Percentiles rank a stretch among this genome's conserved stretches.
These are phyloP conservation scores for Pichia sp. DNA, from an alignment of 1,139 yeast genomes.

Conservation along the genomic window DNA sequence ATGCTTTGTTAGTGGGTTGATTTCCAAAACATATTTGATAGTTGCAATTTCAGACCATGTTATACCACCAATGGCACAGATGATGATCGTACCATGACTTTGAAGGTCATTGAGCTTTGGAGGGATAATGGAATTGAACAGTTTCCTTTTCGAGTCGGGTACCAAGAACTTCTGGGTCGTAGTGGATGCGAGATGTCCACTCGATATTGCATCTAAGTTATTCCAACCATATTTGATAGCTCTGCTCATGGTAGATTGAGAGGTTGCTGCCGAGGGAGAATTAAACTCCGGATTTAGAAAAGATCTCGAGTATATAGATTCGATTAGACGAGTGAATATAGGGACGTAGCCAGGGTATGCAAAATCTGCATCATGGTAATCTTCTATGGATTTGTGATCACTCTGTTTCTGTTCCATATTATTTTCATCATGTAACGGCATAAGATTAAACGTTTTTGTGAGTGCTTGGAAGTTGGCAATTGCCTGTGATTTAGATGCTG, in stretches of 20 bases:
- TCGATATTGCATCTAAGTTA: constrained; percentile 22
- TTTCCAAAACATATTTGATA: constrained; percentile 45
- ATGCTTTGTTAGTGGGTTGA: constrained; percentile 29
- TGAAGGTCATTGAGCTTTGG: constrained; percentile 22
- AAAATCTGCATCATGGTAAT: constrained; percentile 36
- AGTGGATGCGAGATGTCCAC: constrained; percentile 16
- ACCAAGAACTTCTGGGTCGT: constrained; percentile 22
- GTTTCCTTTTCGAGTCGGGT: constrained; percentile 24
- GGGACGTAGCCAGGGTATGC: constrained; percentile 51
- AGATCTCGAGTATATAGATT: constrained; percentile 42
- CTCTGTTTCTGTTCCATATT: not conserved
- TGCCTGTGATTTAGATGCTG: constrained; percentile 9
- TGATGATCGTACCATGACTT: constrained; percentile 40
- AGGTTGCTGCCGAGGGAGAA: no score
- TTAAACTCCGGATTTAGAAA: constrained; percentile 15
- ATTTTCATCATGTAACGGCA: constrained; percentile 18
- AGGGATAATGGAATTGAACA: constrained; percentile 23
- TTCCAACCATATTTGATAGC: constrained; percentile 27
- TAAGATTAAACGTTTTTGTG: constrained; percentile 23
- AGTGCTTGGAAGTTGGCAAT: constrained; percentile 23
- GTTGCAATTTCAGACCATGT: constrained; percentile 72
- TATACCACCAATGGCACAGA: constrained; percentile 65
- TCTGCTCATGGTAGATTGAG: no score
- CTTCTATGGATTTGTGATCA: not conserved
- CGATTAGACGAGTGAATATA: constrained; percentile 39